These are phyloP conservation scores for Litchi chinensis DNA, from an alignment of 345 rosid genomes.

Conservation along the genomic window DNA sequence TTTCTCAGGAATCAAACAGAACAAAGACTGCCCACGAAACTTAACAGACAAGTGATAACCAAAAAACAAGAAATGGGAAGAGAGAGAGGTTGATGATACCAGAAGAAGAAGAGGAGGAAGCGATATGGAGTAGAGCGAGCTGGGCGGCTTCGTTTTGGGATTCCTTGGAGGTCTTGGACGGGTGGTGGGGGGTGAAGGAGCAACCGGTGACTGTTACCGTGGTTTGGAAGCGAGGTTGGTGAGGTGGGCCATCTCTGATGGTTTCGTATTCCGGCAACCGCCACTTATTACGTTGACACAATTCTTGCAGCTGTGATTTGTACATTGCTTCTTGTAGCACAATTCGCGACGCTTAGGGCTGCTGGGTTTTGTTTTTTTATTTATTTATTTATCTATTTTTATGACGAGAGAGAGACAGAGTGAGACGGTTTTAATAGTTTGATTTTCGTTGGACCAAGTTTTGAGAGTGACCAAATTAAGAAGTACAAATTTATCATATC, in stretches of 20 bases:
- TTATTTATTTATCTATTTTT: no score
- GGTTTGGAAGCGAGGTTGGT: slow-evolving; percentile 38
- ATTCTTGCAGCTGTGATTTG: slow-evolving; percentile 43
- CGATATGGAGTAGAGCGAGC: slow-evolving; percentile 36
- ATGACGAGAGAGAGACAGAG: neutral
- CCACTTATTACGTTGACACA: slow-evolving; percentile 41
- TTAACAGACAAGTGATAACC: neutral
- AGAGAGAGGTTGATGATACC: neutral
- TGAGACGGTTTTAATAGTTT: no score
- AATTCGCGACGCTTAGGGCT: no score
- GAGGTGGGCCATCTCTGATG: slow-evolving; percentile 37
- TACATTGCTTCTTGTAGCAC: slow-evolving; percentile 22
- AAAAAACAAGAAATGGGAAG: neutral
- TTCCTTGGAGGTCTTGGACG: slow-evolving; percentile 31
- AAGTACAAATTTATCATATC: no score
- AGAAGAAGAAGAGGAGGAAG: slow-evolving; percentile 9
- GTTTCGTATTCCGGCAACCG: slow-evolving; percentile 30
- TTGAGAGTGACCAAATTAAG: no score
- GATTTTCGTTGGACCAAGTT: no score
- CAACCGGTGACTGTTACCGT: slow-evolving; percentile 38
- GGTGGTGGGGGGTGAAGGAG: slow-evolving; percentile 23
- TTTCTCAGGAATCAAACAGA: slow-evolving; percentile 11
- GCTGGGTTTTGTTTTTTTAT: neutral
- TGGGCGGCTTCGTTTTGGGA: slow-evolving; percentile 53
- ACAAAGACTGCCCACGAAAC: neutral